Percentiles rank a stretch among this genome's conserved stretches.
These are phyloP conservation scores for Ceratocystis huliohia DNA, from an alignment of 2,329 filamentous ascomycete species.

Conservation along the genomic window DNA sequence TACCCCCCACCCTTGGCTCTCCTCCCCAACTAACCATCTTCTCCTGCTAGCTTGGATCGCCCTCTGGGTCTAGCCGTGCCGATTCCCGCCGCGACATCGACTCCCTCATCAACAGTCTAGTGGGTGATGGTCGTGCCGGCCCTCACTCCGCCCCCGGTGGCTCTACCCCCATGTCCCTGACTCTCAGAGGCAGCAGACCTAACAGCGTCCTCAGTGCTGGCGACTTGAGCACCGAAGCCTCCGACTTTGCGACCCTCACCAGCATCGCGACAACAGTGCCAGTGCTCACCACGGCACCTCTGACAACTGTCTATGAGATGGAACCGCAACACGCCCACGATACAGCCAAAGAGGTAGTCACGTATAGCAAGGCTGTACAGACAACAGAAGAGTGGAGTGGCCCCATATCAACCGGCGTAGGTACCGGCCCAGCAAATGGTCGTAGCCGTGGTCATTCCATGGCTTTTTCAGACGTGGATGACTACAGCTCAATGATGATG, in stretches of 20 bases:
- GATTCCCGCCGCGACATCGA: conserved; percentile 68
- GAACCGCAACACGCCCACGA: conserved; percentile 41
- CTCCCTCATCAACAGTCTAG: conserved; percentile 67
- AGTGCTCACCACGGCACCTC: conserved; percentile 58
- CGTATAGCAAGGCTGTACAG: conserved; percentile 94
- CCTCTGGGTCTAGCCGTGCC: conserved; percentile 35
- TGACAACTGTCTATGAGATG: conserved; percentile 69
- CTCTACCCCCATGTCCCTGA: conserved; percentile 44
- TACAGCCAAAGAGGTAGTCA: conserved; percentile 71
- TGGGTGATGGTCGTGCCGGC: conserved; percentile 62
- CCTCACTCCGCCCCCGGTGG: conserved; percentile 52
- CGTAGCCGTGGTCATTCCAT: conserved; percentile 39
- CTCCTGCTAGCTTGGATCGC: conserved; percentile 14
- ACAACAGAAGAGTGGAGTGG: conserved; percentile 64
- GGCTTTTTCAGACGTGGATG: conserved; percentile 46
- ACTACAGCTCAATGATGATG: conserved; percentile 40
- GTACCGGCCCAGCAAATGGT: conserved; percentile 13
- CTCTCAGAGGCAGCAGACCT: conserved; percentile 58
- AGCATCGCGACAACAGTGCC: conserved; percentile 42
- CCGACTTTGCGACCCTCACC: conserved; percentile 42
- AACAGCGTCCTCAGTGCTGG: conserved; percentile 76
- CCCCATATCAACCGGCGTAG: conserved; percentile 26
- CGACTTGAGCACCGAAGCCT: conserved; percentile 64
- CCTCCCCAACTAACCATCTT: conserved; percentile 1
- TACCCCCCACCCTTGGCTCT: conserved; percentile 9